A percentile compares a stretch with the other conserved stretches of the same genome.
phyloP scores from a whole-genome alignment of 2,329 filamentous ascomycete genomes.

The Fusarium bulbicola region DNA sequence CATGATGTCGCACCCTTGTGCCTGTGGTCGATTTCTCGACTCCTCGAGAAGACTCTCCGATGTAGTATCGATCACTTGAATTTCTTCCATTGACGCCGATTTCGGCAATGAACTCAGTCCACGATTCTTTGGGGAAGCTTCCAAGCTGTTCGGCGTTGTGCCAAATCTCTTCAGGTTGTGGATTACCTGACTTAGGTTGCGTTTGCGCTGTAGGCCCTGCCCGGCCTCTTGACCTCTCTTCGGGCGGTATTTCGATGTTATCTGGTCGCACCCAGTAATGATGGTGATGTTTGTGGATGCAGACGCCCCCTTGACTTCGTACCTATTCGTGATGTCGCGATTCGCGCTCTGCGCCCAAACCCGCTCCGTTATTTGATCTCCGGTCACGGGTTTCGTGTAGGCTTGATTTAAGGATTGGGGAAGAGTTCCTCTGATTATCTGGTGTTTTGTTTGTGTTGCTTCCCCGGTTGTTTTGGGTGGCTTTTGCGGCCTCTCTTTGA shows the following conservation, averaged over 20 bases:
- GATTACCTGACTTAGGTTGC: constrained; percentile 24
- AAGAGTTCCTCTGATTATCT: constrained; percentile 2
- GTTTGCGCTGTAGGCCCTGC: constrained; percentile 5
- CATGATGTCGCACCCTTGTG: constrained; percentile 5
- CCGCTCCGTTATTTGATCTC: constrained; percentile 9
- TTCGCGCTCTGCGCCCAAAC: constrained; percentile 37
- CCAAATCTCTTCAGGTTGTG: constrained; percentile 37
- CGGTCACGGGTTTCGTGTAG: constrained; percentile 5
- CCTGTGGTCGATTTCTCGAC: constrained; percentile 22
- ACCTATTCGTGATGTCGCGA: constrained; percentile 34
- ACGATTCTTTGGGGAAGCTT: constrained; percentile 28
- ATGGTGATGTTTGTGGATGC: constrained; percentile 68
- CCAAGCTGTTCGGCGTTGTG: constrained; percentile 26
- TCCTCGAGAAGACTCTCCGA: constrained; percentile 30
- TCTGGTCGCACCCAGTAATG: constrained; percentile 65
- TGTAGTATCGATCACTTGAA: constrained; percentile 46
- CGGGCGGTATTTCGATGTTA: constrained; percentile 27
- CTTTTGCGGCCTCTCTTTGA: background rate
- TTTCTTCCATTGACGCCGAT: constrained; percentile 9
- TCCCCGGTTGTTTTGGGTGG: constrained; percentile 12
- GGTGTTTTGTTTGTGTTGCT: constrained; percentile 29
- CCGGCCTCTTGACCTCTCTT: background rate
- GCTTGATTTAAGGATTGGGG: constrained; percentile 13
- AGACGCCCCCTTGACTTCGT: constrained; percentile 47
- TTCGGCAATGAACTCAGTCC: constrained; percentile 43